Evolutionary conservation across 2,329 filamentous ascomycete species (phyloP), one percentile per base, ranked within the genome.

Genomic region (Xylaria hypoxylon): DNA sequence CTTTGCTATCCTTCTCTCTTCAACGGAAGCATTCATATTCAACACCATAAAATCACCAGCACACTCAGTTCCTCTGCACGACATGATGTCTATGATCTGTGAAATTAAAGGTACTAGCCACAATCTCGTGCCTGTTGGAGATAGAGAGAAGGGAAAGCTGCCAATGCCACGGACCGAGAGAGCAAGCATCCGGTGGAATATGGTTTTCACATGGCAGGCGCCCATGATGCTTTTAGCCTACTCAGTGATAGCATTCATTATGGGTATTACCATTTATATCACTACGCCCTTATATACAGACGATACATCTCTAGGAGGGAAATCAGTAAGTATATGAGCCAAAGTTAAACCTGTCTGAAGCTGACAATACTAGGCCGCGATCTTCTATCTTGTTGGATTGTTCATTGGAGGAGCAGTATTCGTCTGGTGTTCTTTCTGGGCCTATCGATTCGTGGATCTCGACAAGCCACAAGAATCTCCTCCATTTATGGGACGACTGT

Each of bases 131-230:
- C 6, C 19, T 10, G 3, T 19, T 6, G 42, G 28, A 38, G 59
- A 62, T 38, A 64, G 63, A 45, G 44, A 52, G 35, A 63, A 60
- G 42, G 62, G 59, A 8, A 62, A 56, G 11, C n/a, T 62, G 24
- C 53, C 69, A 26, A 62, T 60, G 13, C 64, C 63, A 5, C 58
- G 50, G n/a, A 59, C 62, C 35, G 62, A 63, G 11, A 33, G 60
- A 42, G 73, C 67, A 2, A 40, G 59, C 17, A 62, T 76, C n/a
- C 68, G 73, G 5, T 76, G 73, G 74, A 76, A 75, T 22, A 76
- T 75, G 74, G 68, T 74, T 1, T 76, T 76, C 53, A 75, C 73
- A 0, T 76, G 74, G 73, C 74, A 75, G 65, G 74, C 74, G 28
- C 73, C 74, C 10, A 73, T 75, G 60, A 75, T 76, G 73, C 70